A percentile compares a stretch with the other conserved stretches of the same genome.
These are phyloP conservation scores for Spongiforma sp. DNA, from an alignment of 1,284 basidiomycete species.

Conservation along the genomic window DNA sequence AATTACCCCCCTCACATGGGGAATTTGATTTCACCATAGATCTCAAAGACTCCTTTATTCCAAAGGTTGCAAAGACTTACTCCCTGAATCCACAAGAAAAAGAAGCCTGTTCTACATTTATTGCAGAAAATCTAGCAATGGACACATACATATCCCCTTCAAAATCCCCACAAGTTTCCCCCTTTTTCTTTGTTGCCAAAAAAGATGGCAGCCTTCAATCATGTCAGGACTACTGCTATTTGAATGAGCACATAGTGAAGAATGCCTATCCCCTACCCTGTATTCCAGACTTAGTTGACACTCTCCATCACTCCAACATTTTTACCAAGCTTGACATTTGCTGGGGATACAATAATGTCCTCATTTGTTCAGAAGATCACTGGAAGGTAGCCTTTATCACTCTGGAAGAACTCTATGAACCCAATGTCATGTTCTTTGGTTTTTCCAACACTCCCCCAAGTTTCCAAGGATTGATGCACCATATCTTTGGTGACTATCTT, in stretches of 20 bases:
- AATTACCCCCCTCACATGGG: background rate
- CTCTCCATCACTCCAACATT: background rate
- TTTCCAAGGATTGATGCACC: background rate
- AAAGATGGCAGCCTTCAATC: background rate
- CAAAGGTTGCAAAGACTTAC: rapidly evolving
- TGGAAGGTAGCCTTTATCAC: background rate
- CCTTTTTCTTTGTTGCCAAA: background rate
- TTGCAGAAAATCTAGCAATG: background rate
- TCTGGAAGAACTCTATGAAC: background rate
- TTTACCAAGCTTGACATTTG: background rate
- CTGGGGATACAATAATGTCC: background rate
- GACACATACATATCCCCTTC: background rate
- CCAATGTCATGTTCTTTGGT: background rate
- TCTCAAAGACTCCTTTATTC: background rate
- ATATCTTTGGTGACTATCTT: background rate
- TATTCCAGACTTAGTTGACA: background rate
- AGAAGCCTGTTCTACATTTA: background rate
- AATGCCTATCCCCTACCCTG: background rate
- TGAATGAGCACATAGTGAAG: background rate
- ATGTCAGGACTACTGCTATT: background rate
- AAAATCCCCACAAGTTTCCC: background rate
- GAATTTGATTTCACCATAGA: background rate
- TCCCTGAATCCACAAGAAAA: background rate
- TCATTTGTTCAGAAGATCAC: background rate
- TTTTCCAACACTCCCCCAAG: background rate